Percentiles rank a stretch among this genome's conserved stretches.
These are phyloP conservation scores for Epichloe brachyelytri DNA, from an alignment of 2,329 filamentous ascomycete genomes.

Conservation along the genomic window DNA sequence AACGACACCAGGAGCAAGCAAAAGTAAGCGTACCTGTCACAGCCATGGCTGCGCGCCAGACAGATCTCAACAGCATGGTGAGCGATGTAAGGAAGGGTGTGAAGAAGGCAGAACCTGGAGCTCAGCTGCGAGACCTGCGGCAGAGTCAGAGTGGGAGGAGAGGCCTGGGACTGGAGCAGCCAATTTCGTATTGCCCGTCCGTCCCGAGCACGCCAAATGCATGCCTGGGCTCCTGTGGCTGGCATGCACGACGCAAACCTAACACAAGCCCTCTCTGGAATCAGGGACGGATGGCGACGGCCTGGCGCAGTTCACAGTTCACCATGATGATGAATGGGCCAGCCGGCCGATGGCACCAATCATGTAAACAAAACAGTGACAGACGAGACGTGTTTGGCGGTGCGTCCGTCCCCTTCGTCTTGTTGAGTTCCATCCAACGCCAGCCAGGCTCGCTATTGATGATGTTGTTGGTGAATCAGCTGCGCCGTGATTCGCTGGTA, in stretches of 20 bases:
- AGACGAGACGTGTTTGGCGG: too few species aligned
- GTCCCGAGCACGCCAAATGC: neutral
- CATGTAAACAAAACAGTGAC: too few species aligned
- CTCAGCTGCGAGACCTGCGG: neutral
- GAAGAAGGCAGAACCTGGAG: neutral
- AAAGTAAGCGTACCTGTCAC: slow-evolving; percentile 13
- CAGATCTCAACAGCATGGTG: slow-evolving; percentile 17
- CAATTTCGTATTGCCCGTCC: neutral
- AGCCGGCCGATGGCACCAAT: neutral
- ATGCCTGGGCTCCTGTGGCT: neutral
- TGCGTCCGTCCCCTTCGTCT: too few species aligned
- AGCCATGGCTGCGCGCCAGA: slow-evolving; percentile 17
- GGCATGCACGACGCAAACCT: neutral
- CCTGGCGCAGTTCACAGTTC: neutral
- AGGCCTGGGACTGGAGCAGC: neutral
- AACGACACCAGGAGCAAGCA: neutral
- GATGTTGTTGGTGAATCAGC: neutral
- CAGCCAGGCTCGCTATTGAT: too few species aligned
- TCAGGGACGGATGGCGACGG: neutral
- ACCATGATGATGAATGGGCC: neutral
- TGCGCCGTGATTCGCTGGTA: neutral
- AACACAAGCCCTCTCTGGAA: neutral
- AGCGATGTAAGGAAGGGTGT: neutral
- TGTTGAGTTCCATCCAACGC: too few species aligned
- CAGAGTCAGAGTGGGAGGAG: too few species aligned